A percentile compares a stretch with the other conserved stretches of the same genome.
These are phyloP conservation scores for Ceratocystis diversiconidia DNA, from an alignment of 2,329 filamentous ascomycete genomes.

Conservation along the genomic window DNA sequence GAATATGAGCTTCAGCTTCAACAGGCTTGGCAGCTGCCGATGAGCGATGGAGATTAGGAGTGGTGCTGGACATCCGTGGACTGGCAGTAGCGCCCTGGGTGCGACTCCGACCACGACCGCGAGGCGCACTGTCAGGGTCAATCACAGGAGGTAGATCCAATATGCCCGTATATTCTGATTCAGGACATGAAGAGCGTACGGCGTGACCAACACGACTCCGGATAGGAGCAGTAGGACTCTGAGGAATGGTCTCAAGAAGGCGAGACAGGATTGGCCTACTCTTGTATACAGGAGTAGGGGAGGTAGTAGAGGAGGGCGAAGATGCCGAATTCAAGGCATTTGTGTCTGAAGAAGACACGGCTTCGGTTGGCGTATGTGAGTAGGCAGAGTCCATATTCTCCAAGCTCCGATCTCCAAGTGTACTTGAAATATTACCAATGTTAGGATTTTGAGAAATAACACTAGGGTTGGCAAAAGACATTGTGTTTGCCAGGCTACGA, in stretches of 20 bases:
- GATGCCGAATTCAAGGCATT: neutral
- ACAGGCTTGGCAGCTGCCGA: constrained; percentile 24
- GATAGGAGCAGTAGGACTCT: constrained; percentile 15
- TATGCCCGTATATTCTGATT: constrained; percentile 1
- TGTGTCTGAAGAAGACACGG: constrained; percentile 11
- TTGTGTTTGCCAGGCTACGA: constrained; percentile 2
- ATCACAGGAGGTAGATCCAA: constrained; percentile 14
- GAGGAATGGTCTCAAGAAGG: constrained; percentile 18
- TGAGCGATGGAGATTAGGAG: constrained; percentile 6
- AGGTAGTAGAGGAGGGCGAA: constrained; percentile 1
- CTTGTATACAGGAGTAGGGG: constrained; percentile 8
- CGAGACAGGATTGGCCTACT: constrained; percentile 14
- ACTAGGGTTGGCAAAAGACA: neutral
- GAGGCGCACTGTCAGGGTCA: constrained; percentile 12
- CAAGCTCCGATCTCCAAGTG: constrained; percentile 9
- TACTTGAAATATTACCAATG: constrained; percentile 8
- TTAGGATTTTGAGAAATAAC: neutral
- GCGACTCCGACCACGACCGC: constrained; percentile 13
- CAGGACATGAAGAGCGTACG: neutral
- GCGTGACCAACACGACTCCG: neutral
- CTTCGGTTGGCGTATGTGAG: constrained; percentile 5
- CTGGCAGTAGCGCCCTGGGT: constrained; percentile 14
- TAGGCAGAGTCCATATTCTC: constrained; percentile 4
- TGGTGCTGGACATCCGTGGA: neutral
- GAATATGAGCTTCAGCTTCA: constrained; percentile 57